Base-by-base conservation (phyloP, 176 grass and related monocot genomes). In the Elymus sibiricus region DNA sequence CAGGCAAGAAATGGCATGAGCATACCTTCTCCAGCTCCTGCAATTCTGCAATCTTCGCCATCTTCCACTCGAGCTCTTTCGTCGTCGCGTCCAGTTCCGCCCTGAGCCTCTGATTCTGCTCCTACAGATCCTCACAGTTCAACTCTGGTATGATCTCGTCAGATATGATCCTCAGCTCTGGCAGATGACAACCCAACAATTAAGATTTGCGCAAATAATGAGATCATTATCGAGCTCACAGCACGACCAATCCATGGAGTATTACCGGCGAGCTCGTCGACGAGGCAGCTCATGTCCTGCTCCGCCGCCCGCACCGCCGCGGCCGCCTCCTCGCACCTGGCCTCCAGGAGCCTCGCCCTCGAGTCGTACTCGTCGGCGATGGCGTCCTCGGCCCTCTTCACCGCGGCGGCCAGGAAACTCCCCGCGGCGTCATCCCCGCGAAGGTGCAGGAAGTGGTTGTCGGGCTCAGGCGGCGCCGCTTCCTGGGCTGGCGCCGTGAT, bases 401-500 rank as follows among this genome's bases (percentile, higher is more conserved):
- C 79, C 40, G 25, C 11, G 0, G 39, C 64, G 1, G 64, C 79
- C 74, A 86, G 43, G 11, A 78, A 83, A 43, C 25, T 83, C 21
- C 53, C 65, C 31, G 73, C 84, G 10, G 15, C 43, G 65, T 59
- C 74, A 6, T 55, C 43, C 25, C 56, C 43, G 55, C 8, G 26
- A 14, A 90, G 66, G 26, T 87, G 65, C 9, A 90, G 17, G 73
- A 86, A 83, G 56, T 64, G 74, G 13, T 34, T 26, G 22, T n/a
- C 15, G 78, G 38, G 79, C 17, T 11, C 22, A 19, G 64, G 10
- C 5, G 55, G 21, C 5, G 42, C 12, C 53, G 28, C 43, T 47
- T 90, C 88, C 42, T 35, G 40, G 79, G 44, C 71, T 25, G 82
- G 88, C 42, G 19, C 53, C 31, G 88, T 90, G 79, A 79, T 86